Conservation (phyloP, 257 asterid species). For the Apocynum venetum region DNA sequence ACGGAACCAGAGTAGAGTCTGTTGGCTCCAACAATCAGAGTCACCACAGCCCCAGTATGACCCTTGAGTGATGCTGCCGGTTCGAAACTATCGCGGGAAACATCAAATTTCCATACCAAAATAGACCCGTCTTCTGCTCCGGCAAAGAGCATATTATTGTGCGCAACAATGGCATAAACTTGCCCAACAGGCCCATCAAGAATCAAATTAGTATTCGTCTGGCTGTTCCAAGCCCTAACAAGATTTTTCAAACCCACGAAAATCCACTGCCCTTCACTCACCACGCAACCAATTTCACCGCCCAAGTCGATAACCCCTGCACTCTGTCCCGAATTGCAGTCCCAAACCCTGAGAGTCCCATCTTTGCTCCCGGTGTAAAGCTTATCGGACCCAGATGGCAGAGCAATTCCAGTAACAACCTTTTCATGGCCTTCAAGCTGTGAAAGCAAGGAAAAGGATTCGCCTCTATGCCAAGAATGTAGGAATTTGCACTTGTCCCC, state of each 20-base stretch:
- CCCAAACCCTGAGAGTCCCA: conserved; percentile 78
- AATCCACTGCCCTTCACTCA: conserved; percentile 85
- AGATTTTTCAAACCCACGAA: conserved; percentile 71
- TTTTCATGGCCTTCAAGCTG: conserved; percentile 74
- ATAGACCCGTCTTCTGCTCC: conserved; percentile 76
- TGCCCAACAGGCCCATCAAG: conserved; percentile 81
- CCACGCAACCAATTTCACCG: conserved; percentile 64
- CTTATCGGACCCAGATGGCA: conserved; percentile 75
- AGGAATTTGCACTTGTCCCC: conserved; percentile 61
- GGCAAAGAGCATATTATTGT: conserved; percentile 67
- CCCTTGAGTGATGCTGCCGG: conserved; percentile 73
- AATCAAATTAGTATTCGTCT: conserved; percentile 63
- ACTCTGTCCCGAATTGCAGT: conserved; percentile 82
- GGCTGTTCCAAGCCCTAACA: conserved; percentile 89
- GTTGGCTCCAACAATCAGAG: conserved; percentile 67
- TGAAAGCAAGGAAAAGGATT: conserved; percentile 52
- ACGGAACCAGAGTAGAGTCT: conserved; percentile 74
- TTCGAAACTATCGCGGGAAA: conserved; percentile 54
- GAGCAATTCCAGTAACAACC: conserved; percentile 69
- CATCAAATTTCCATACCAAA: conserved; percentile 72
- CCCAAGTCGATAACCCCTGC: conserved; percentile 51
- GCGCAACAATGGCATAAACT: conserved; percentile 69
- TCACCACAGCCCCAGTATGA: conserved; percentile 74
- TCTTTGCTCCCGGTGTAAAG: conserved; percentile 81
- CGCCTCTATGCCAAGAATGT: conserved; percentile 75